A percentile compares a stretch with the other conserved stretches of the same genome.
Conservation (phyloP, 345 rosid species). For the Melaleuca alternifolia region DNA sequence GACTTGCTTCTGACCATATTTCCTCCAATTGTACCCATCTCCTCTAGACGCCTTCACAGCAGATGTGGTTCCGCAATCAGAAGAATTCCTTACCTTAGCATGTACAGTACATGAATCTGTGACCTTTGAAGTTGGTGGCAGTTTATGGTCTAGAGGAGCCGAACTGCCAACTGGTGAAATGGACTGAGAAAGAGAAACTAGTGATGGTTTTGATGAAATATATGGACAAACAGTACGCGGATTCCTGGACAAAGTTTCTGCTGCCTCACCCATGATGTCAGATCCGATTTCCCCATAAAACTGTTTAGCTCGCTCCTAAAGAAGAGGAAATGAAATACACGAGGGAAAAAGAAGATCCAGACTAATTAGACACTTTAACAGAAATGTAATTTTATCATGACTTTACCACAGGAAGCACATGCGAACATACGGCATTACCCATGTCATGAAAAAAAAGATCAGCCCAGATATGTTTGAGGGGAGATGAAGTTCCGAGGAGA, state of each 20-base stretch:
- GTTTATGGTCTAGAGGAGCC: slow-evolving; percentile 17
- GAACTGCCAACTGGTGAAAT: slow-evolving; percentile 38
- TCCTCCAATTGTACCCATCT: slow-evolving; percentile 95
- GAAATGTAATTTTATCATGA: neutral
- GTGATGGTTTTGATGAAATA: slow-evolving; percentile 24
- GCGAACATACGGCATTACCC: neutral
- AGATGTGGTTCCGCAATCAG: slow-evolving; percentile 15
- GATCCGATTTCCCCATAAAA: slow-evolving; percentile 13
- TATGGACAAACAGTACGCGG: slow-evolving; percentile 20
- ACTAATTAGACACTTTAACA: neutral
- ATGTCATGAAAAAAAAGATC: neutral
- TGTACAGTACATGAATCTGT: neutral
- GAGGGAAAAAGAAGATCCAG: neutral
- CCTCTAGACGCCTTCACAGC: slow-evolving; percentile 38
- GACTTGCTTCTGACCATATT: slow-evolving; percentile 98
- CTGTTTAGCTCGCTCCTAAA: slow-evolving; percentile 16
- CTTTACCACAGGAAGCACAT: neutral
- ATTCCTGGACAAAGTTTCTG: slow-evolving; percentile 24
- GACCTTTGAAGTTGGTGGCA: neutral
- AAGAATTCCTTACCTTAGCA: slow-evolving; percentile 6
- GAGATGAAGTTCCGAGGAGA: neutral
- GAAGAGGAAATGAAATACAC: neutral
- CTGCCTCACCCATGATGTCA: slow-evolving; percentile 7
- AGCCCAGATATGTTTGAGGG: neutral
- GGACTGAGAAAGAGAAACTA: slow-evolving; percentile 43